Conservation (phyloP, 352 stramenopile genomes). For the Phytopythium aichiense region DNA sequence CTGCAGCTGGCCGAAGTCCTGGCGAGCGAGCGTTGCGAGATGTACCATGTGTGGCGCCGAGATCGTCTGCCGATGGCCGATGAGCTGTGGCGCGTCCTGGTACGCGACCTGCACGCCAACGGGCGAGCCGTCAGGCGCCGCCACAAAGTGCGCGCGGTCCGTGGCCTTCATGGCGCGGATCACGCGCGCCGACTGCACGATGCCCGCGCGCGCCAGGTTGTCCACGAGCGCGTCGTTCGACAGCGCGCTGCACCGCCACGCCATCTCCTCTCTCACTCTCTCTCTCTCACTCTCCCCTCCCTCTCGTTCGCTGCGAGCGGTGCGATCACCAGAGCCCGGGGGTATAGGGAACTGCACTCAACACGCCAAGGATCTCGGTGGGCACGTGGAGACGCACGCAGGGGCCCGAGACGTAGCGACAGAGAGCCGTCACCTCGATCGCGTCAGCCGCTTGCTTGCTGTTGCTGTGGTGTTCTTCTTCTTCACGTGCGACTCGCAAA, state of each 20-base stretch:
- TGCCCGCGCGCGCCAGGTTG: constrained; percentile 58
- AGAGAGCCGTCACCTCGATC: not conserved
- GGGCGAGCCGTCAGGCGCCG: not conserved
- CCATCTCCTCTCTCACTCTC: constrained; percentile 23
- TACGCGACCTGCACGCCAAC: constrained; percentile 51
- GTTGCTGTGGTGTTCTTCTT: not conserved
- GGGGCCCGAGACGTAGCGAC: not conserved
- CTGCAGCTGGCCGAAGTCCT: not conserved
- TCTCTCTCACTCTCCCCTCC: not conserved
- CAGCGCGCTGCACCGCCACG: constrained; percentile 68
- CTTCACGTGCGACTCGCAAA: not conserved
- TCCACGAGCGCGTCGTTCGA: constrained; percentile 67
- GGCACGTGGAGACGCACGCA: not conserved
- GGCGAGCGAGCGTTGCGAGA: not conserved
- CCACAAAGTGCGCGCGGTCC: constrained; percentile 68
- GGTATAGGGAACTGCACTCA: not conserved
- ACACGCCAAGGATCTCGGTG: not conserved
- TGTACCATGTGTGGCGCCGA: constrained; percentile 87
- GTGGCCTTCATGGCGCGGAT: constrained; percentile 71
- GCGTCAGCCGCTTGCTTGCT: not conserved
- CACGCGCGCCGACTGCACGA: constrained; percentile 64
- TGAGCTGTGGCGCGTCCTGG: constrained; percentile 75
- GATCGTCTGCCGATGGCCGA: constrained; percentile 86
- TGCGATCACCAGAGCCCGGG: not conserved
- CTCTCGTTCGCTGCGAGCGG: not conserved